A percentile compares a stretch with the other conserved stretches of the same genome.
These are phyloP conservation scores for Ceratocystis papillata DNA, from an alignment of 2,329 filamentous ascomycete genomes.

Conservation along the genomic window DNA sequence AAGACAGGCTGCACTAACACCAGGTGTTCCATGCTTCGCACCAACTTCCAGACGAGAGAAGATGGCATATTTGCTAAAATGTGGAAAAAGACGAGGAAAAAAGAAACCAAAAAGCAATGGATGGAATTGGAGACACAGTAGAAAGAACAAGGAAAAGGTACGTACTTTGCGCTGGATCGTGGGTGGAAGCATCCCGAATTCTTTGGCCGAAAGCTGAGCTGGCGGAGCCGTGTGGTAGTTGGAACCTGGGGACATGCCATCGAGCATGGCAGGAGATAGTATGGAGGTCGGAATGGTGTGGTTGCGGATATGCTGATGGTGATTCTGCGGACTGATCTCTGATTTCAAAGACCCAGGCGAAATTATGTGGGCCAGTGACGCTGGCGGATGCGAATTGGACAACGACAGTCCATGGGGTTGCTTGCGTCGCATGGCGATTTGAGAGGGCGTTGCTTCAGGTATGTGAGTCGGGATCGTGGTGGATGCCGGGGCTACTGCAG, in stretches of 20 bases:
- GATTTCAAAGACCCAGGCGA: not conserved
- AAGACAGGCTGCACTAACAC: constrained; percentile 4
- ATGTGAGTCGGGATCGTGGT: not conserved
- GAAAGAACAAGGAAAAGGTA: constrained; percentile 11
- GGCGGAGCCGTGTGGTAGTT: constrained; percentile 10
- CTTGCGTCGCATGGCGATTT: not conserved
- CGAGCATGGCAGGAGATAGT: constrained; percentile 15
- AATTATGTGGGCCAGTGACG: constrained; percentile 10
- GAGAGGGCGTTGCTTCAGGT: not conserved
- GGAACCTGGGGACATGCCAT: constrained; percentile 11
- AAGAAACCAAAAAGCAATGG: not conserved
- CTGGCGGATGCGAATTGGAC: constrained; percentile 5
- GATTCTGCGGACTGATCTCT: not conserved
- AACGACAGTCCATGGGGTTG: not conserved
- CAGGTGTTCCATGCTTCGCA: not conserved
- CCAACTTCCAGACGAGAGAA: not conserved
- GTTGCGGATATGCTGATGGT: constrained; percentile 10
- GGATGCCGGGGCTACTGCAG: not conserved
- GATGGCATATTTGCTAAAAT: not conserved
- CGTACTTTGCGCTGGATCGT: constrained; percentile 27
- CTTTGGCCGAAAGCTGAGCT: constrained; percentile 22
- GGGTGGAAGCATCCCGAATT: constrained; percentile 25
- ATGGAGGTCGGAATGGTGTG: constrained; percentile 19
- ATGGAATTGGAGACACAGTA: not conserved
- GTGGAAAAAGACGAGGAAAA: not conserved